Evolutionary conservation across 495 filamentous ascomycete genomes (phyloP).

Genomic region (Pseudotulostoma volvatum): DNA sequence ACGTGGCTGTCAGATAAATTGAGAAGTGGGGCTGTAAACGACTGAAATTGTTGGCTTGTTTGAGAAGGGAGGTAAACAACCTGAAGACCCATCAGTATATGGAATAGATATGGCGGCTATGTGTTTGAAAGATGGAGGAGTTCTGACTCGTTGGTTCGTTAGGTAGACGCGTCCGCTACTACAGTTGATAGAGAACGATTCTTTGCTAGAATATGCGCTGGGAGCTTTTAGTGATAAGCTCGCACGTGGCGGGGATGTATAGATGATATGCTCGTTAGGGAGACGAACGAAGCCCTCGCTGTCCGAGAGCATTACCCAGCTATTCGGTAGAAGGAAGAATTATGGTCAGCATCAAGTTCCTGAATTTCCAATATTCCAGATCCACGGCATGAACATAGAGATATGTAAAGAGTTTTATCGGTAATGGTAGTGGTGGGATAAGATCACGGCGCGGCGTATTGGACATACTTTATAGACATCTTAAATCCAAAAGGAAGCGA

Average conservation of each 20-base stretch:
- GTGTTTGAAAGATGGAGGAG: not conserved
- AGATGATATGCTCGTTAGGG: constrained; percentile 51
- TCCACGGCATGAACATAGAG: constrained; percentile 4
- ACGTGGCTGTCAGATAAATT: constrained; percentile 81
- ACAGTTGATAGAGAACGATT: constrained; percentile 40
- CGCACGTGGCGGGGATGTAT: constrained; percentile 57
- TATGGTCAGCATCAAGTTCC: constrained; percentile 1
- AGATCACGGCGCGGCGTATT: constrained; percentile 10
- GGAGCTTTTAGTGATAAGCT: constrained; percentile 45
- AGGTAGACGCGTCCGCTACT: constrained; percentile 53
- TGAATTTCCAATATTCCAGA: not conserved
- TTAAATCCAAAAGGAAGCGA: constrained; percentile 9
- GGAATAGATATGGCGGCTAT: too few relatives aligned
- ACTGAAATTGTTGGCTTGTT: constrained; percentile 52
- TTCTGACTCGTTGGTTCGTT: constrained; percentile 72
- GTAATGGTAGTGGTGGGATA: constrained; percentile 4
- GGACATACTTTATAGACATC: constrained; percentile 56
- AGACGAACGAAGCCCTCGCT: constrained; percentile 49
- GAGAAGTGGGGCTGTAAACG: constrained; percentile 76
- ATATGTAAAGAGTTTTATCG: constrained; percentile 8
- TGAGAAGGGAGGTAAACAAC: constrained; percentile 75
- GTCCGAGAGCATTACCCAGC: constrained; percentile 69
- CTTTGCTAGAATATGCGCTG: constrained; percentile 37
- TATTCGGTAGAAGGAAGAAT: constrained; percentile 9
- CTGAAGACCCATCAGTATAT: constrained; percentile 24